phyloP scores from a whole-genome alignment of 345 rosid species.

The Salix arbutifolia region DNA sequence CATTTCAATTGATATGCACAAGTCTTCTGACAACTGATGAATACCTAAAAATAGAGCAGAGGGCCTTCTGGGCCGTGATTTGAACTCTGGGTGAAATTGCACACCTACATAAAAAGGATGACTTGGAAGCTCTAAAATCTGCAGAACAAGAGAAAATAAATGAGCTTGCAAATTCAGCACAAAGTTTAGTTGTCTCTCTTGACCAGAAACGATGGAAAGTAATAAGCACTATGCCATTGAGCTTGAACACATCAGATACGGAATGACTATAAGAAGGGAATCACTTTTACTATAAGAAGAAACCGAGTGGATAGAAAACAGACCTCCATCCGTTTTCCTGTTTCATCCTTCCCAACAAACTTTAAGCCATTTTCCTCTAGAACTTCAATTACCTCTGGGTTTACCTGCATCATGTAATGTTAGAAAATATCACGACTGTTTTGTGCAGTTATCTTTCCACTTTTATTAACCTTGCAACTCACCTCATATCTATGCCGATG shows the following conservation, averaged over 20 bases:
- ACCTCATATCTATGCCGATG: conserved; percentile 38
- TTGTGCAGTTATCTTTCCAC: neutral
- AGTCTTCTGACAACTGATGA: neutral
- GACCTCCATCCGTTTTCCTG: conserved; percentile 39
- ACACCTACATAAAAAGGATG: conserved; percentile 30
- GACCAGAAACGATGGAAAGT: neutral
- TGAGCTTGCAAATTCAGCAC: conserved; percentile 2
- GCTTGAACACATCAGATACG: neutral
- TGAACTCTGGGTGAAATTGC: conserved; percentile 37
- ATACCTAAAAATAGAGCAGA: conserved; percentile 32
- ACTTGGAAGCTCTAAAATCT: conserved; percentile 32
- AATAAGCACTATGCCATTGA: neutral
- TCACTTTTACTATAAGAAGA: neutral
- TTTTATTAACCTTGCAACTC: conserved; percentile 9
- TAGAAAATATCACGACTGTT: neutral
- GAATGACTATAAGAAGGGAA: neutral
- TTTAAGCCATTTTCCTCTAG: conserved; percentile 29
- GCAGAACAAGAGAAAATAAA: conserved; percentile 4
- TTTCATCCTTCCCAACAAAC: conserved; percentile 38
- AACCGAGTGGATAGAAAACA: neutral
- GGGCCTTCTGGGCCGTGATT: conserved; percentile 33
- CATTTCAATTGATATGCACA: neutral
- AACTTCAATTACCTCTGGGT: conserved; percentile 21
- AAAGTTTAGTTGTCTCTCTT: neutral
- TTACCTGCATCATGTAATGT: conserved; percentile 20